Evolutionary conservation across 192 early-diverging fungal species (phyloP).

Genomic region (Dimargaris verticillata): DNA sequence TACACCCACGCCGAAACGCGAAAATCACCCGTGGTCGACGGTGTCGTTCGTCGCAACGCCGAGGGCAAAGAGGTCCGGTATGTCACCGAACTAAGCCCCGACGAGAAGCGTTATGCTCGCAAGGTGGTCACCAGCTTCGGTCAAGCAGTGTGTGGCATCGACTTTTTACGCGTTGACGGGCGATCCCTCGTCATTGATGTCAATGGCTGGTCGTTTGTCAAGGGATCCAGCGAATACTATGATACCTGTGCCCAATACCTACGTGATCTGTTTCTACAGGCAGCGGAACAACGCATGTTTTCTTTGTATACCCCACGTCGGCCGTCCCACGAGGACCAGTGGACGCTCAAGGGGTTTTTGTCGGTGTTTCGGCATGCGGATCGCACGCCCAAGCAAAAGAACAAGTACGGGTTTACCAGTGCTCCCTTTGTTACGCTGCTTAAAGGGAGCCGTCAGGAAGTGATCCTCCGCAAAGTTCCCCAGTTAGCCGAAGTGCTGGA

Average conservation of each 20-base stretch:
- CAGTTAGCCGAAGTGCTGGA: conserved; percentile 46
- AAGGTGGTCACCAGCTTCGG: conserved; percentile 67
- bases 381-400: conserved; percentile 94
- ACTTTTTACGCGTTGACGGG: conserved; percentile 69
- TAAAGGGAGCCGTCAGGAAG: conserved; percentile 47
- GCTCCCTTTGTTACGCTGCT: conserved; percentile 56
- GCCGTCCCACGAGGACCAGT: conserved; percentile 58
- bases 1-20: conserved; percentile 91
- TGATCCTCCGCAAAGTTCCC: conserved; percentile 51
- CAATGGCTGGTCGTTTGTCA: conserved; percentile 98
- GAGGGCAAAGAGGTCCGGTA: conserved; percentile 97
- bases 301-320: conserved; percentile 35
- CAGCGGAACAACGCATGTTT: conserved; percentile 36
- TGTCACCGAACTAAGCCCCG: conserved; percentile 55
- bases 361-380: conserved; percentile 90
- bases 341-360: conserved; percentile 85
- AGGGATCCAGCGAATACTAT: conserved; percentile 87
- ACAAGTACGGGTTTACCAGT: conserved; percentile 68
- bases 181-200: conserved; percentile 89
- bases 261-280: conserved; percentile 57
- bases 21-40: conserved; percentile 94
- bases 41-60: conserved; percentile 81
- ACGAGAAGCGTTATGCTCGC: conserved; percentile 64
- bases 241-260: conserved; percentile 64
- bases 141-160: conserved; percentile 91